Evolutionary conservation across 768 basidiomycete genomes (phyloP), one percentile per base, ranked within the genome.

Genomic region (Termitomyces sp.): DNA sequence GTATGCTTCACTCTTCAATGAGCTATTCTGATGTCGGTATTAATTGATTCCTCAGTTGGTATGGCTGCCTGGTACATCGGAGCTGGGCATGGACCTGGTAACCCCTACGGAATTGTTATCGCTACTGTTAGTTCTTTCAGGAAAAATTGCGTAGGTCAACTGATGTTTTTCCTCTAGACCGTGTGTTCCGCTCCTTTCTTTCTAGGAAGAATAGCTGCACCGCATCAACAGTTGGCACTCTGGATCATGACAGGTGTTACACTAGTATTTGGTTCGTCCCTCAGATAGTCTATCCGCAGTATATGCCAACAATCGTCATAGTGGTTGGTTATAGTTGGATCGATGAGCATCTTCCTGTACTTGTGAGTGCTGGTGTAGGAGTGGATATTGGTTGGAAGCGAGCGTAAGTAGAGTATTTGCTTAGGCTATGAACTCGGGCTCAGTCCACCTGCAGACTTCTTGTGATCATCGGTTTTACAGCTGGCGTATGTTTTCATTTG

Each of bases 51-150:
- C 35, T 15, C 42, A 72, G 75, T 76, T 51, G 79, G 79, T 9
- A 75, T 79, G 71, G 76, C 68, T 8, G 71, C 74, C 16, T 81
- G 79, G 79, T 81, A 81, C 58, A 79, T 81, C 8, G 76, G 77
- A 4, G 71, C 78, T 24, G 78, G 78, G 6, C 52, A 58, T 32
- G 75, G 73, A 11, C 55, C 67, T 36, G 79, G 78, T 28, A 79
- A 79, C 54, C 74, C 77, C 15, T 79, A 79, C 59, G 78, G 76
- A 28, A 63, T 79, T 7, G 78, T 78, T 40, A 66, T 78, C 13
- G 78, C 75, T n/a, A 72, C 77, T 24, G 79, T 78, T 33, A 62
- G 74, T 68, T 11, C 16, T 57, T 48, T 44, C 18, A n/a, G 58
- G 11, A 44, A 18, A 13, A 15, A 48, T 44, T 18, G 20, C 2